phyloP scores from a whole-genome alignment of 164 flowering plant species.

The Vitis amurensis region DNA sequence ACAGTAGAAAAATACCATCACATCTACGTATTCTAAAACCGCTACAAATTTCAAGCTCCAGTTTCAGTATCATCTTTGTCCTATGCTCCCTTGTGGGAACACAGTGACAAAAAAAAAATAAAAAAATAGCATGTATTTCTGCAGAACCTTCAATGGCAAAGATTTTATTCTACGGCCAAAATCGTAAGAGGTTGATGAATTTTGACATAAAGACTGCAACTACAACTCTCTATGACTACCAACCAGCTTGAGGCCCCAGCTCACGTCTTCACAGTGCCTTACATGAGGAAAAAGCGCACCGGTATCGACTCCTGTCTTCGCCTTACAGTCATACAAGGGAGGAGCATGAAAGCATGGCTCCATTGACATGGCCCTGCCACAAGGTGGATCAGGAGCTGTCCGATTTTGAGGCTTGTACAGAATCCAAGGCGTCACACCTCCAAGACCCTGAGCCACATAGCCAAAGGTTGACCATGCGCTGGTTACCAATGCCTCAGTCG shows the following conservation, averaged over 20 bases:
- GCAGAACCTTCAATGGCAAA: too few species aligned
- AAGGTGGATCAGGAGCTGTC: conserved; percentile 68
- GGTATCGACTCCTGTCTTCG: conserved; percentile 56
- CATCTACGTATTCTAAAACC: too few species aligned
- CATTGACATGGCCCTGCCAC: conserved; percentile 66
- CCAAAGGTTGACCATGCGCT: conserved; percentile 91
- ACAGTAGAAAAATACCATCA: too few species aligned
- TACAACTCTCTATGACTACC: conserved; percentile 17
- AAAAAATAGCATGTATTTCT: too few species aligned
- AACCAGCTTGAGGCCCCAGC: conserved; percentile 83
- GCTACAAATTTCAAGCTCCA: too few species aligned
- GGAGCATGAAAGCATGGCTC: conserved; percentile 94
- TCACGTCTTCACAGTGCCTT: conserved; percentile 77
- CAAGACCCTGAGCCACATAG: conserved; percentile 88
- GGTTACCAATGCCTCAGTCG: conserved; percentile 61
- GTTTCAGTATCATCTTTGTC: too few species aligned
- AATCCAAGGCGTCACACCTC: conserved; percentile 88
- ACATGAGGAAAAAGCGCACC: conserved; percentile 72
- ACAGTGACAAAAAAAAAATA: too few species aligned
- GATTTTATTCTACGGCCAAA: too few species aligned
- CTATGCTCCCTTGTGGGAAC: too few species aligned
- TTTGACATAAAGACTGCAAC: background rate
- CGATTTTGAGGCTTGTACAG: conserved; percentile 64
- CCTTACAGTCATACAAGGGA: conserved; percentile 76
- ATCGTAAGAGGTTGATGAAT: too few species aligned